Evolutionary conservation across 768 basidiomycete genomes (phyloP), one percentile per base, ranked within the genome.

Genomic region (Amanita exitialis): DNA sequence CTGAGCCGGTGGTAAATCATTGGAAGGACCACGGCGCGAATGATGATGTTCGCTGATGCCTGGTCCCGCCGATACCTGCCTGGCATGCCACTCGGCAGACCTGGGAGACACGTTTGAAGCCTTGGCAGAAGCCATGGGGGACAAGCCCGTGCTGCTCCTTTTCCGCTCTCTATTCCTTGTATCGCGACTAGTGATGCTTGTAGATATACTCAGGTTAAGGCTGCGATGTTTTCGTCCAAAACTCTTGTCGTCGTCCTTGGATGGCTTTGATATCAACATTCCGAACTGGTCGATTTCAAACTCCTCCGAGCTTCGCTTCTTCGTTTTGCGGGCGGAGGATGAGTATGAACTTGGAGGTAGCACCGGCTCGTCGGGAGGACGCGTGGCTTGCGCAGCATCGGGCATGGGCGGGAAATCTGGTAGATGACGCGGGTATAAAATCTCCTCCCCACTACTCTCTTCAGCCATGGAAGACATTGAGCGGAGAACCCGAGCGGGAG

Each of bases 361-460:
- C 28, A 62, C 47, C 50, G 68, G 47, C 56, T 67, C 58, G 56
- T 66, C 59, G 51, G 67, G n/a, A 57, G 66, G 60, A 23, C 67
- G 66, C 13, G 58, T 55, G 21, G 55, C 36, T 53, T 62, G 70
- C 28, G 68, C 44, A 36, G 36, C 39, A 25, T 64, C 64, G 37
- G 63, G 62, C 39, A 62, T 62, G 32, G 66, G 59, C n/a, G 63
- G 57, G 36, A 47, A 7, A 43, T 69, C 68, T 47, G 60, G 57
- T 6, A 64, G 52, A 54, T 86, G 80, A 51, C 88, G 83, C 36
- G 89, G 88, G 65, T 92, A 92, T 23, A 92, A 68, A 53, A 92
- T 91, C 65, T 92, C 90, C 65, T 92, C 90, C 37, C 90, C 89
- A 4, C 90, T 90, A 59, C 89, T 91, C 65, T 91, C 90, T 56